A percentile compares a stretch with the other conserved stretches of the same genome.
Evolutionary conservation across 495 filamentous ascomycete genomes (phyloP).

Genomic region (Xanthoparmelia taractica): DNA sequence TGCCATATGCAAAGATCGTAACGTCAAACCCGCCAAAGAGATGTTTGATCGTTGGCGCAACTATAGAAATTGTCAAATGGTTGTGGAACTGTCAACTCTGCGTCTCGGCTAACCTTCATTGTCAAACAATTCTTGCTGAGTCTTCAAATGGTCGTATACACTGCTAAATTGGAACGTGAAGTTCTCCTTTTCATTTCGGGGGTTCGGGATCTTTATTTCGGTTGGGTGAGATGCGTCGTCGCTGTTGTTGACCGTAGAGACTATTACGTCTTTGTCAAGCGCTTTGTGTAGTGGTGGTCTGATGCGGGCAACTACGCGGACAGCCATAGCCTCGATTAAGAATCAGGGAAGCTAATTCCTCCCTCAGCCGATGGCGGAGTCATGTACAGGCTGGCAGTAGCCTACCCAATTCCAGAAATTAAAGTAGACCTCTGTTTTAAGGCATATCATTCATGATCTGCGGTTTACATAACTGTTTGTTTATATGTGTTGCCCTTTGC

Average conservation of each 20-base stretch:
- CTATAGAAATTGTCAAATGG: slow-evolving; percentile 36
- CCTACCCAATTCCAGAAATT: neutral
- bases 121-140: slow-evolving; percentile 81
- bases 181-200: slow-evolving; percentile 82
- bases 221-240: slow-evolving; percentile 51
- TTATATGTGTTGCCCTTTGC: neutral
- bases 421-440: neutral
- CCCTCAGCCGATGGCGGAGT: neutral
- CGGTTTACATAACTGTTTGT: neutral
- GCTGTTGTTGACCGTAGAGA: slow-evolving; percentile 38
- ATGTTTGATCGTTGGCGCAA: slow-evolving; percentile 74
- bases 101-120: slow-evolving; percentile 56
- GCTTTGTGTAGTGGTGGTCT: slow-evolving; percentile 80
- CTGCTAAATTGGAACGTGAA: slow-evolving; percentile 94
- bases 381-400: neutral
- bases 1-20: slow-evolving; percentile 92
- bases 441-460: no score
- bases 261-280: slow-evolving; percentile 74
- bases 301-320: slow-evolving; percentile 83
- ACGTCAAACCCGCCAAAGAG: slow-evolving; percentile 91
- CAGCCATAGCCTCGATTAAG: neutral
- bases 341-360: neutral
- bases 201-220: slow-evolving; percentile 84
- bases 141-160: slow-evolving; percentile 71
- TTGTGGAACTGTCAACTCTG: neutral